Evolutionary conservation across 176 grass and related monocot genomes (phyloP).

Genomic region (Oryza rufipogon): DNA sequence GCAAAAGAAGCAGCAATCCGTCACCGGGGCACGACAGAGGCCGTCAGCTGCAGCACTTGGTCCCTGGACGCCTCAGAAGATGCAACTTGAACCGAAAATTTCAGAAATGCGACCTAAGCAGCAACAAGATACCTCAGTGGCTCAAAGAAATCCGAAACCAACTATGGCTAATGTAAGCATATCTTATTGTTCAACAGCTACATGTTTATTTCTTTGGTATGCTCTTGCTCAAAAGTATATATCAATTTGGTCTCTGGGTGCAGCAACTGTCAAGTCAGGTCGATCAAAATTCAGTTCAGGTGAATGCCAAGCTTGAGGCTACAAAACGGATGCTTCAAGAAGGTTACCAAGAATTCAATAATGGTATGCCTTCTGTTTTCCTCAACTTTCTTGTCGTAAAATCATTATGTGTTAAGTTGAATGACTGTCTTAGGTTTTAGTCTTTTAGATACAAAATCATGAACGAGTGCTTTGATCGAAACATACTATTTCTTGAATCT

Average conservation of each 20-base stretch:
- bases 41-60: slow-evolving; percentile 37
- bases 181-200: neutral
- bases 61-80: slow-evolving; percentile 37
- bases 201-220: neutral
- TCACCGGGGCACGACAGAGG: slow-evolving; percentile 22
- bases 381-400: neutral
- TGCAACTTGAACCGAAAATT: neutral
- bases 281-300: slow-evolving; percentile 17
- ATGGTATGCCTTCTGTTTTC: slow-evolving; percentile 27
- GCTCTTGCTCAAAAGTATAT: neutral
- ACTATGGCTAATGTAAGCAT: slow-evolving; percentile 47
- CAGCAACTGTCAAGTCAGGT: neutral
- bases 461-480: neutral
- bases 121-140: neutral
- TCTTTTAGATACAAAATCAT: neutral
- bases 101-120: neutral
- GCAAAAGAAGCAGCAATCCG: slow-evolving; percentile 41
- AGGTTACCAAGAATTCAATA: slow-evolving; percentile 66
- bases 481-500: neutral
- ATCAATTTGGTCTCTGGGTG: slow-evolving; percentile 2
- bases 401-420: neutral
- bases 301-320: slow-evolving; percentile 49
- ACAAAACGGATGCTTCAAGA: slow-evolving; percentile 72
- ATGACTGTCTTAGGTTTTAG: neutral
- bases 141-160: slow-evolving; percentile 41